Evolutionary conservation across 805 yeast genomes (phyloP).

Genomic region (Maudiozyma serrabonitensis): DNA sequence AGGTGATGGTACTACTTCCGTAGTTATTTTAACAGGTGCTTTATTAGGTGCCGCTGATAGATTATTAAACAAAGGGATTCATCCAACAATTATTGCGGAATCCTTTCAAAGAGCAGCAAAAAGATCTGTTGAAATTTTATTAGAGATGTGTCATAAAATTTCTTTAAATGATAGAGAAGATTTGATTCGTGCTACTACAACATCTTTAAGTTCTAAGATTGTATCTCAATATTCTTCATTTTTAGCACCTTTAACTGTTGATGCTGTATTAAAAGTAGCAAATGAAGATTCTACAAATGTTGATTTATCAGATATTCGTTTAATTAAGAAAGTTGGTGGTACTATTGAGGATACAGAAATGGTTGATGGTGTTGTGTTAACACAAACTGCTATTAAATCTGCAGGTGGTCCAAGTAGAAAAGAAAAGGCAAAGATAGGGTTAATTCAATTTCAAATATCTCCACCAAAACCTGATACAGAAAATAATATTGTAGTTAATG

Average conservation of each 20-base stretch:
- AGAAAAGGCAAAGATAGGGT: slow-evolving; percentile 87
- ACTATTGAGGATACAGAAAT: slow-evolving; percentile 94
- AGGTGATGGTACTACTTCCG: slow-evolving; percentile 99
- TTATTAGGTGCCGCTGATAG: slow-evolving; percentile 91
- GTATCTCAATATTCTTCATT: slow-evolving; percentile 84
- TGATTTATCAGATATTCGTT: slow-evolving; percentile 78
- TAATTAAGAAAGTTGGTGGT: slow-evolving; percentile 92
- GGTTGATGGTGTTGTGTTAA: slow-evolving; percentile 85
- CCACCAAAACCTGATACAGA: slow-evolving; percentile 98
- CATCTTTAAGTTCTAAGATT: slow-evolving; percentile 89
- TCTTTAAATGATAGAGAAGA: slow-evolving; percentile 74
- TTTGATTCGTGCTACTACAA: slow-evolving; percentile 82
- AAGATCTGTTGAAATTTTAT: slow-evolving; percentile 69
- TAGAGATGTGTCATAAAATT: slow-evolving; percentile 77
- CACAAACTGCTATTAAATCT: slow-evolving; percentile 77
- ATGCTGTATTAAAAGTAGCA: slow-evolving; percentile 74
- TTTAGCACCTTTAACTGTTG: slow-evolving; percentile 90
- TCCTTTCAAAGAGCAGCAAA: slow-evolving; percentile 82
- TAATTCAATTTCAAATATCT: slow-evolving; percentile 87
- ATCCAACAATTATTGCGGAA: slow-evolving; percentile 92
- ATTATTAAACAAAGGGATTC: slow-evolving; percentile 80
- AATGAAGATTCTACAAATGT: slow-evolving; percentile 54
- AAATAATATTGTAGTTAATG: slow-evolving; percentile 93
- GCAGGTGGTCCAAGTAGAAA: slow-evolving; percentile 94
- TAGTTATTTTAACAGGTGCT: slow-evolving; percentile 91